Percentiles rank a stretch among this genome's conserved stretches.
These are phyloP conservation scores for Ramaria sp. DNA, from an alignment of 768 basidiomycete genomes.

Conservation along the genomic window DNA sequence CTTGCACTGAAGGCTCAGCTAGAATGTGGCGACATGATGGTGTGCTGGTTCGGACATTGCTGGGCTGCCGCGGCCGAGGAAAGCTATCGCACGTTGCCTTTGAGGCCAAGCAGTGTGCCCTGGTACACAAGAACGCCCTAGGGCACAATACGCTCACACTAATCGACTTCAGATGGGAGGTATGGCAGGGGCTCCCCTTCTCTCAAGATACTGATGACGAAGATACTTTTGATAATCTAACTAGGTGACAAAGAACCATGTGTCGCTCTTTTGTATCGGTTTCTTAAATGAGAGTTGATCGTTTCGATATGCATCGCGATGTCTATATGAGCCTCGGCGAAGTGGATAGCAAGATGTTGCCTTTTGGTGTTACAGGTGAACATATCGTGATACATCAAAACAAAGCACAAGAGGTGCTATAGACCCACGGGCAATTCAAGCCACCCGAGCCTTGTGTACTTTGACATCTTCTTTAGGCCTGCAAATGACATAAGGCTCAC, in stretches of 20 bases:
- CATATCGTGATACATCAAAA: not conserved
- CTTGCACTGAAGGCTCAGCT: not conserved
- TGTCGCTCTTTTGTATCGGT: no score
- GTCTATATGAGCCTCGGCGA: no score
- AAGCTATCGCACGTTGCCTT: not conserved
- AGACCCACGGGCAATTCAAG: slow-evolving; percentile 2
- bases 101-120: not conserved
- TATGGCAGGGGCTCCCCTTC: not conserved
- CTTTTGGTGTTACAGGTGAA: not conserved
- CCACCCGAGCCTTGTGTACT: slow-evolving; percentile 64
- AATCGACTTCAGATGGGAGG: not conserved
- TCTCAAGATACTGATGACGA: no score
- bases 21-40: not conserved
- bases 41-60: no score
- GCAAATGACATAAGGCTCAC: slow-evolving; percentile 1
- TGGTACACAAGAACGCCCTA: not conserved
- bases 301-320: no score
- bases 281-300: no score
- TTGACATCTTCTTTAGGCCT: slow-evolving; percentile 76
- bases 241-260: no score
- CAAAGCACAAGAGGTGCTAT: no score
- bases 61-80: not conserved
- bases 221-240: no score
- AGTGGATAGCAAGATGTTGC: not conserved
- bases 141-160: not conserved